Conservation (phyloP, 768 basidiomycete genomes). For the Trametes elegans region DNA sequence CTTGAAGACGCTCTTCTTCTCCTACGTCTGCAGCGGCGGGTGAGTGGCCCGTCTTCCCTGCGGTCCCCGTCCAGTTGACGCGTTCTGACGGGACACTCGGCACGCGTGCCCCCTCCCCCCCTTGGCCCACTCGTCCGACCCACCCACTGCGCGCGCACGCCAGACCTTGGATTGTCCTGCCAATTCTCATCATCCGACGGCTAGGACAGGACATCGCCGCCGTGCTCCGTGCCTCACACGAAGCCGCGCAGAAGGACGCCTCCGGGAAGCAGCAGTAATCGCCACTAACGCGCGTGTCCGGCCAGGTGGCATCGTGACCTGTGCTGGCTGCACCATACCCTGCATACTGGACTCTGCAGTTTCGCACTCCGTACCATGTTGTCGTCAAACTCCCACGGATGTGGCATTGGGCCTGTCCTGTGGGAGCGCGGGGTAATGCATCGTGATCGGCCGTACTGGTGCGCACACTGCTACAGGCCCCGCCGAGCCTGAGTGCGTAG, state of each 20-base stretch:
- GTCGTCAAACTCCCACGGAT: neutral
- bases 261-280: constrained; percentile 33
- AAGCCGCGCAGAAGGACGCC: constrained; percentile 27
- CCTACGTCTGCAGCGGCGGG: constrained; percentile 82
- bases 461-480: neutral
- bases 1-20: constrained; percentile 44
- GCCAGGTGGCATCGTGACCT: no score
- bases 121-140: neutral
- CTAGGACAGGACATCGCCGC: constrained; percentile 62
- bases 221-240: constrained; percentile 37
- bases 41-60: constrained; percentile 36
- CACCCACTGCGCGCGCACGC: neutral
- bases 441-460: no score
- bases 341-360: neutral
- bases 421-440: neutral
- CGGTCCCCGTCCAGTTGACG: neutral
- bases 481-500: constrained; percentile 2
- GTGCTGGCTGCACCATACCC: neutral
- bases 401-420: neutral
- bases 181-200: constrained; percentile 52
- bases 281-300: no score
- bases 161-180: constrained; percentile 77
- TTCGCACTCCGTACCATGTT: neutral
- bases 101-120: no score
- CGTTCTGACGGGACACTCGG: neutral